phyloP scores from a whole-genome alignment of 768 basidiomycete species.

The Polyporus arcularius region DNA sequence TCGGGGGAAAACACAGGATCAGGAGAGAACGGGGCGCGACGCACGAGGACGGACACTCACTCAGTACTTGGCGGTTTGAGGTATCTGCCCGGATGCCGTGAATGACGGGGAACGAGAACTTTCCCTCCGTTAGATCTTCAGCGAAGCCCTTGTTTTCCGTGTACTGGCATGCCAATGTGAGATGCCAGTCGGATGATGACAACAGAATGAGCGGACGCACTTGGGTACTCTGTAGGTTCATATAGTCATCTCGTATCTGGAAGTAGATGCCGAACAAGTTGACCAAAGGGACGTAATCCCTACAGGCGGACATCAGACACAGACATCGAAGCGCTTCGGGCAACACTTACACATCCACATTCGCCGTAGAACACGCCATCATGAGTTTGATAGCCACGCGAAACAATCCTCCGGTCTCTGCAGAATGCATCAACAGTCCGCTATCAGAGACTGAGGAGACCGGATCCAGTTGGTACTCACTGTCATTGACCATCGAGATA shows the following conservation, averaged over 20 bases:
- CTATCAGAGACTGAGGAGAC: too few species aligned
- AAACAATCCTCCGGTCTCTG: slow-evolving; percentile 94
- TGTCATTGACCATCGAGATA: slow-evolving; percentile 94
- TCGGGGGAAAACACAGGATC: background rate
- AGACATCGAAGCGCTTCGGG: background rate
- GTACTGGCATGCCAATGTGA: slow-evolving; percentile 53
- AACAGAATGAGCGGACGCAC: slow-evolving; percentile 37
- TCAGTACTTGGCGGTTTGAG: slow-evolving; percentile 79
- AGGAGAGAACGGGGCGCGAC: slow-evolving; percentile 28
- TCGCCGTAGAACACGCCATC: slow-evolving; percentile 84
- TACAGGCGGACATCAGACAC: slow-evolving; percentile 29
- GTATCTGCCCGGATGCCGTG: slow-evolving; percentile 85
- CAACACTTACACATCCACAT: slow-evolving; percentile 52
- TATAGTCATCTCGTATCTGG: slow-evolving; percentile 94
- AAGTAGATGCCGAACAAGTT: slow-evolving; percentile 93
- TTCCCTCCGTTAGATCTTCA: slow-evolving; percentile 94
- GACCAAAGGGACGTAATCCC: slow-evolving; percentile 89
- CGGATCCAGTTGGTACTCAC: slow-evolving; percentile 41
- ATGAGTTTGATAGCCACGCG: slow-evolving; percentile 92
- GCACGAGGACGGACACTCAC: slow-evolving; percentile 38
- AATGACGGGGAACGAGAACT: slow-evolving; percentile 95
- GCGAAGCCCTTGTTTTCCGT: slow-evolving; percentile 83
- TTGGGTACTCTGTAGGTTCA: slow-evolving; percentile 89
- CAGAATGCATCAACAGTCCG: background rate
- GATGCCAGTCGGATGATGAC: background rate